phyloP scores from a whole-genome alignment of 179 eudicot species.

The Beta lomatogona region DNA sequence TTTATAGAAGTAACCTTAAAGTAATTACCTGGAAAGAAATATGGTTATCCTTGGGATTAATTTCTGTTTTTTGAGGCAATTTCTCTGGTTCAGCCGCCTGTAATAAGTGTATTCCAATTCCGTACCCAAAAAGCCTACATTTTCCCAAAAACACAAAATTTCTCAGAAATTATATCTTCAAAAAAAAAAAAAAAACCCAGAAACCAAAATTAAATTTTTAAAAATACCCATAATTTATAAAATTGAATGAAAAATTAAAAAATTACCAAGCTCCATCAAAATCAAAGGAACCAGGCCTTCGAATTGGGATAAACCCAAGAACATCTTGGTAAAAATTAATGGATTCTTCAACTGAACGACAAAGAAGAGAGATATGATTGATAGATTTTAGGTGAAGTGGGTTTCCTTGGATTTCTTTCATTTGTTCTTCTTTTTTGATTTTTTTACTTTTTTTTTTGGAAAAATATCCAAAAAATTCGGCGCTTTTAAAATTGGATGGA shows the following conservation, averaged over 20 bases:
- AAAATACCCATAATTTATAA: background rate
- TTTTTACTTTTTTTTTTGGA: background rate
- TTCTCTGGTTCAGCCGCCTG: slow-evolving; percentile 69
- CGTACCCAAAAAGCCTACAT: slow-evolving; percentile 70
- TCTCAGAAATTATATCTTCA: background rate
- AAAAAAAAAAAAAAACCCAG: background rate
- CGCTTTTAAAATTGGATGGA: background rate
- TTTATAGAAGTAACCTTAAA: background rate
- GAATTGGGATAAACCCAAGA: slow-evolving; percentile 75
- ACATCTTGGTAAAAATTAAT: slow-evolving; percentile 73
- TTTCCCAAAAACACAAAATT: background rate
- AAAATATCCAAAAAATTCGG: background rate
- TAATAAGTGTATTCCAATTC: slow-evolving; percentile 84
- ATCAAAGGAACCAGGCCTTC: slow-evolving; percentile 76
- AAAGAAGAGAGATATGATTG: slow-evolving; percentile 78
- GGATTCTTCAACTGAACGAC: slow-evolving; percentile 75
- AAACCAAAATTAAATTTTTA: background rate
- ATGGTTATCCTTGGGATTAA: slow-evolving; percentile 88
- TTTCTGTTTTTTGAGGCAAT: slow-evolving; percentile 62
- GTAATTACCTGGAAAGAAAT: slow-evolving; percentile 86
- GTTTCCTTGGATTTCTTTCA: slow-evolving; percentile 64
- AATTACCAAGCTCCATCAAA: slow-evolving; percentile 93
- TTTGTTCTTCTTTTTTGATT: slow-evolving; percentile 15
- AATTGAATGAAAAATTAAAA: background rate
- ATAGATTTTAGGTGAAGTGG: slow-evolving; percentile 73